Evolutionary conservation across 305 asterid genomes (phyloP).

Genomic region (Rubia peregrina): DNA sequence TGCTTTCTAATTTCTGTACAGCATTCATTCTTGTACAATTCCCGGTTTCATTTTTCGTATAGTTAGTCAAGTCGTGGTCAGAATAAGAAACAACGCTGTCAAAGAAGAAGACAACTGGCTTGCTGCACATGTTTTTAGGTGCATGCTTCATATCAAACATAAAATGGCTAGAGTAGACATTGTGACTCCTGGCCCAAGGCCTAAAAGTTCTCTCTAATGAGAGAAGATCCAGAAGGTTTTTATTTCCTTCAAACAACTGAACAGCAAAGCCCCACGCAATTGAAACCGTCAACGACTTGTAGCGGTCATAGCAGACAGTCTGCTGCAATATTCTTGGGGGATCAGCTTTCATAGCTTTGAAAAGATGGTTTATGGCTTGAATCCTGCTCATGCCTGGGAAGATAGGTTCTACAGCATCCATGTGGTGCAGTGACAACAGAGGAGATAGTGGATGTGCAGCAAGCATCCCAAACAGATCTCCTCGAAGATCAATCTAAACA

Average conservation of each 20-base stretch:
- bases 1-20: constrained; percentile 34
- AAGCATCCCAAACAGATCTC: constrained; percentile 62
- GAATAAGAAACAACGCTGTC: constrained; percentile 28
- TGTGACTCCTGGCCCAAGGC: constrained; percentile 69
- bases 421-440: constrained; percentile 68
- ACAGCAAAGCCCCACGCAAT: constrained; percentile 83
- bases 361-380: constrained; percentile 50
- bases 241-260: constrained; percentile 58
- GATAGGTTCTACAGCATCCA: constrained; percentile 69
- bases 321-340: constrained; percentile 68
- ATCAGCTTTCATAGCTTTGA: constrained; percentile 45
- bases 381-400: constrained; percentile 56
- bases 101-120: constrained; percentile 50
- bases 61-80: constrained; percentile 40
- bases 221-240: constrained; percentile 60
- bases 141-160: constrained; percentile 59
- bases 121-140: constrained; percentile 51
- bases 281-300: constrained; percentile 51
- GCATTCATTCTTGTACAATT: constrained; percentile 35
- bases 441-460: constrained; percentile 73
- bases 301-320: constrained; percentile 56
- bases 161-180: constrained; percentile 38
- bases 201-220: constrained; percentile 50
- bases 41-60: constrained; percentile 24
- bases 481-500: constrained; percentile 68